A percentile compares a stretch with the other conserved stretches of the same genome.
Conservation (phyloP, 805 yeast species). For the Helenozyma rhizophorensis region DNA sequence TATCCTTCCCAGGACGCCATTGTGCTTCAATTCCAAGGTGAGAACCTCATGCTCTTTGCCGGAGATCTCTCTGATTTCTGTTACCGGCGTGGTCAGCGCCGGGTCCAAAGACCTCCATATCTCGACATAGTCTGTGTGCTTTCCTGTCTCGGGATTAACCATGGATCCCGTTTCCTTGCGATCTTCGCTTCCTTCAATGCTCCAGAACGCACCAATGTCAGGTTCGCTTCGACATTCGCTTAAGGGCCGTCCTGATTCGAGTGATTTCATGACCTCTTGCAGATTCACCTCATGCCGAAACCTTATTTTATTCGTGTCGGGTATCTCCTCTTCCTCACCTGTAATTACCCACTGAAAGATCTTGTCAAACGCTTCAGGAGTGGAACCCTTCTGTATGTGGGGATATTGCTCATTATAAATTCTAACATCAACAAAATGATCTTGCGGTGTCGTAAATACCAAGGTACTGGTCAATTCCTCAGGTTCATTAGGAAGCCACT, state of each 20-base stretch:
- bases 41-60: neutral
- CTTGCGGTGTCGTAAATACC: conserved; percentile 42
- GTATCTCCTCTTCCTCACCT: conserved; percentile 42
- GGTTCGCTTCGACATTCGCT: conserved; percentile 25
- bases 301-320: conserved; percentile 30
- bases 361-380: conserved; percentile 16
- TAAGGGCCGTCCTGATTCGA: conserved; percentile 27
- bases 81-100: conserved; percentile 21
- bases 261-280: conserved; percentile 25
- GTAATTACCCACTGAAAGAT: conserved; percentile 56
- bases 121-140: conserved; percentile 45
- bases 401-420: conserved; percentile 16
- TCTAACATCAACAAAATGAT: conserved; percentile 47
- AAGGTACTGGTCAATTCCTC: conserved; percentile 45
- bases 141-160: conserved; percentile 42
- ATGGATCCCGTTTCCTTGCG: conserved; percentile 49
- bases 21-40: conserved; percentile 10
- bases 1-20: conserved; percentile 38
- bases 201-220: conserved; percentile 45
- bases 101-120: conserved; percentile 52
- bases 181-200: conserved; percentile 31
- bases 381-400: conserved; percentile 4
- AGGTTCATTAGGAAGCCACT: conserved; percentile 44
- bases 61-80: conserved; percentile 22
- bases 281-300: conserved; percentile 45